Base-by-base conservation (phyloP, 208 protist species). In the Tetramitus jugosus region DNA sequence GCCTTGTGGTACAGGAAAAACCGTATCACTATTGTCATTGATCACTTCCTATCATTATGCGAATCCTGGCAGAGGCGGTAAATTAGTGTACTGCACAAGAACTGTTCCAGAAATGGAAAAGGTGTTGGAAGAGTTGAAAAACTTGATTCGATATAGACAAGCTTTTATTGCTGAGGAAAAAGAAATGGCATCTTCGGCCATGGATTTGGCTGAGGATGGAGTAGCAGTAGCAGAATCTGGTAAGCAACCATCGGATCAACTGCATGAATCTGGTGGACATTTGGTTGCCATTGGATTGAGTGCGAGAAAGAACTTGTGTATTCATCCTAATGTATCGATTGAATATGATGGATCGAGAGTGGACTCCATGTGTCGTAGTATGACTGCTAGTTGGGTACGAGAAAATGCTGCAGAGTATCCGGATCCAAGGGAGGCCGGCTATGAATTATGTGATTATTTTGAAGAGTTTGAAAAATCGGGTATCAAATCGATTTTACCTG, bases 1-100 rank as follows among this genome's bases (percentile, higher is more conserved):
- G 97, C 96, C 97, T 20, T 98, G 93, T 26, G 97, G 97, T 60
- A 99, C 98, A 0, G 98, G 98, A 37, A 99, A 99, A 84, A 99
- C 98, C 0, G 95, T 98, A 49, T 96, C 96, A n/a, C 81, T 99
- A 49, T 87, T 99, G 8, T 95, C 95, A 1, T 91, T 99, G n/a
- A 90, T 86, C 13, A 84, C 82, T 20, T 88, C 91, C 13, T 97
- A 96, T 80, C 82, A 96, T 82, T 86, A 94, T 60, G 87, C 93
- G 39, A 89, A 98, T 79, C 88, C 91, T 6, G 69, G 90, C 60
- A 91, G 94, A 61, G 90, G 91, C 33, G 87, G 92, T n/a, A 98
- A 98, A 84, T 89, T 99, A 64, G 85, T 99, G 29, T 99, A 99
- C 88, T 99, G 97, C 84, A 98, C 97, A n/a, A 92, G 98, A 78